These are phyloP conservation scores for Phytophthora tubulina DNA, from an alignment of 352 stramenopile species.

Conservation along the genomic window DNA sequence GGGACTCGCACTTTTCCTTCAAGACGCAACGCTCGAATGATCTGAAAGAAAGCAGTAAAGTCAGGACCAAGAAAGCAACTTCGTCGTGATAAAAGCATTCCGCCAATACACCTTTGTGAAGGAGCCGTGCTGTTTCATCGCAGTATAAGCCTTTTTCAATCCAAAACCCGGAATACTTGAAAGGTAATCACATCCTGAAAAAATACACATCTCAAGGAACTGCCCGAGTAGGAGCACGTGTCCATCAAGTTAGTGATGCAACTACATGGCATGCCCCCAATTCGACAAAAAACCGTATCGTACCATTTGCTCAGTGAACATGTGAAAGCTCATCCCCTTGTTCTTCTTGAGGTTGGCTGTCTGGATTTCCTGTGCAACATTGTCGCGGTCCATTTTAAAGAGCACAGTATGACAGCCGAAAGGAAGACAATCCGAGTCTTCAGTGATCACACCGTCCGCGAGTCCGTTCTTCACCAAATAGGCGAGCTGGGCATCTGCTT, in stretches of 20 bases:
- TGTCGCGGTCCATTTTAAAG: conserved; percentile 96
- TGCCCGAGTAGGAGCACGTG: conserved; percentile 25
- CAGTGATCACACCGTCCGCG: conserved; percentile 95
- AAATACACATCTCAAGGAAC: conserved; percentile 93
- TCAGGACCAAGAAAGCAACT: conserved; percentile 1
- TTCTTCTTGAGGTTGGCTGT: conserved; percentile 75
- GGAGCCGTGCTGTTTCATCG: conserved; percentile 80
- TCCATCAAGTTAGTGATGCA: conserved; percentile 4
- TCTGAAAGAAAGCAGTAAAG: conserved; percentile 39
- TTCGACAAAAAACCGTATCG: neutral
- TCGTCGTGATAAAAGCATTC: conserved; percentile 2
- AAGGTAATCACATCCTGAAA: conserved; percentile 93
- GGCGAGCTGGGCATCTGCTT: conserved; percentile 97
- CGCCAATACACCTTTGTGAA: conserved; percentile 57
- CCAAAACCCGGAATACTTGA: conserved; percentile 84
- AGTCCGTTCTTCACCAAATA: conserved; percentile 84
- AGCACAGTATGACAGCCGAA: conserved; percentile 94
- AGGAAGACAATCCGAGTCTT: conserved; percentile 96
- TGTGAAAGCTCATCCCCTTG: conserved; percentile 76
- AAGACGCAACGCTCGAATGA: conserved; percentile 65
- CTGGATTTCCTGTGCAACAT: conserved; percentile 88
- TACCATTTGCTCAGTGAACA: conserved; percentile 90
- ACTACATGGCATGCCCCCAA: neutral
- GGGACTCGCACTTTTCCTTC: conserved; percentile 72
- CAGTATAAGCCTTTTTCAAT: conserved; percentile 79